A percentile compares a stretch with the other conserved stretches of the same genome.
These are phyloP conservation scores for Pisolithus marmoratus DNA, from an alignment of 768 basidiomycete genomes.

Conservation along the genomic window DNA sequence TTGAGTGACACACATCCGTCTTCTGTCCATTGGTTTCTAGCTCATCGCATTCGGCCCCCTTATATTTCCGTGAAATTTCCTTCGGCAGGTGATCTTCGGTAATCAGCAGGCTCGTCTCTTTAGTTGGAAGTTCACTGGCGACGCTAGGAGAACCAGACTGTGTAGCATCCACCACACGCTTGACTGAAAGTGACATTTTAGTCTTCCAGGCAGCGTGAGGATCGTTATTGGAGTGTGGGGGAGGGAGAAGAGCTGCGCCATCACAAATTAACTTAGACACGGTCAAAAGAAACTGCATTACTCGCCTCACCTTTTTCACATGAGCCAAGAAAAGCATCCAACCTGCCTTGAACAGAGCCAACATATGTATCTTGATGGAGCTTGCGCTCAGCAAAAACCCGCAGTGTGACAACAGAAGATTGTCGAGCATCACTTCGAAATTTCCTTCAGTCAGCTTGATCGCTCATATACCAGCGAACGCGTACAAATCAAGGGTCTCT, in stretches of 20 bases:
- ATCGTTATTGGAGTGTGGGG: neutral
- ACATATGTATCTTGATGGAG: constrained; percentile 4
- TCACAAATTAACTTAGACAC: neutral
- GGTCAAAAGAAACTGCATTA: neutral
- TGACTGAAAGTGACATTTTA: neutral
- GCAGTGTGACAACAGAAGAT: constrained; percentile 2
- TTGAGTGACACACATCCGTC: too few relatives aligned
- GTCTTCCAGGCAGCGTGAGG: neutral
- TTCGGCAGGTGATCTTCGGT: neutral
- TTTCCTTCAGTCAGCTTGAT: neutral
- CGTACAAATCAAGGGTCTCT: constrained; percentile 2
- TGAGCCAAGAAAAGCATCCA: neutral
- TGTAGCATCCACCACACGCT: neutral
- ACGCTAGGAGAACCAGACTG: neutral
- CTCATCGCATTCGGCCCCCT: too few relatives aligned
- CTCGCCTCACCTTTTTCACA: neutral
- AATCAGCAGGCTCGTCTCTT: too few relatives aligned
- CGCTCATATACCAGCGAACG: neutral
- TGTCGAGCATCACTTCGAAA: constrained; percentile 1
- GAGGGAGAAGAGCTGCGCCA: neutral
- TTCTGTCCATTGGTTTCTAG: neutral
- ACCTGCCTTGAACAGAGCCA: constrained; percentile 1
- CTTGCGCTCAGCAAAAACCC: constrained; percentile 4
- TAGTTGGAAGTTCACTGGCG: too few relatives aligned
- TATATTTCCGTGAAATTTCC: neutral